Base-by-base conservation (phyloP, 73 alveolate genomes). In the Symbiodinium pilosum region DNA sequence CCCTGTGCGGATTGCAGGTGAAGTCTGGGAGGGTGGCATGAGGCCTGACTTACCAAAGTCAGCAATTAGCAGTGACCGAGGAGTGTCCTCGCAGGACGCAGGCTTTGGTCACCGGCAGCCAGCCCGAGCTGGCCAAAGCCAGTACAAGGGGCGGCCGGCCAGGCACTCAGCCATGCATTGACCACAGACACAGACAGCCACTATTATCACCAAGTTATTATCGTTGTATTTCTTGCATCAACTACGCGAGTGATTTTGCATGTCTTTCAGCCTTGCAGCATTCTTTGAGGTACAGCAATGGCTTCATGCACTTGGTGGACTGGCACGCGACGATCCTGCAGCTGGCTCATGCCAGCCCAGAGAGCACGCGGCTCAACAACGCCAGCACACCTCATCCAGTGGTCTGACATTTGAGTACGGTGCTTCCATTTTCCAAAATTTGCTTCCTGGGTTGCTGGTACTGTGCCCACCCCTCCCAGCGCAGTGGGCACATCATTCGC, bases 1-100 rank as follows among this genome's bases (percentile, higher is more conserved):
- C 9, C 20, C 28, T 12, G 69, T 12, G 69, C 30, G 38, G 51
- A 21, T 43, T 8, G 18, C 94, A 87, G 94, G 94, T 42, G 94
- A 87, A 64, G 94, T 87, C 8, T 87, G 94, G 94, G 94, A 87
- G 39, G 94, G 94, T 0, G 94, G 86, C 68, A 64, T 87, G 86
- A 87, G 94, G 86, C 34, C 88, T 20, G 54, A 30, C 3, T 14
- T 24, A 8, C 14, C 8, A 11, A 28, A 32, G 83, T 7, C 21
- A 34, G 39, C 39, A 32, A 8, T 16, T 68, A 12, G 21, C 41
- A 28, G 30, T 24, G 83, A 12, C 51, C 32, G 47, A n/a, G 7
- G 41, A 12, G 6, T 68, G 83, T 16, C 39, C 4, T 34, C 9
- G 7, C 40, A 87, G 94, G 94, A 87, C 94, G 38, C 39, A 38